Evolutionary conservation across 2,329 filamentous ascomycete genomes (phyloP), one percentile per base, ranked within the genome.

Genomic region (Chaetomium olivaceum): DNA sequence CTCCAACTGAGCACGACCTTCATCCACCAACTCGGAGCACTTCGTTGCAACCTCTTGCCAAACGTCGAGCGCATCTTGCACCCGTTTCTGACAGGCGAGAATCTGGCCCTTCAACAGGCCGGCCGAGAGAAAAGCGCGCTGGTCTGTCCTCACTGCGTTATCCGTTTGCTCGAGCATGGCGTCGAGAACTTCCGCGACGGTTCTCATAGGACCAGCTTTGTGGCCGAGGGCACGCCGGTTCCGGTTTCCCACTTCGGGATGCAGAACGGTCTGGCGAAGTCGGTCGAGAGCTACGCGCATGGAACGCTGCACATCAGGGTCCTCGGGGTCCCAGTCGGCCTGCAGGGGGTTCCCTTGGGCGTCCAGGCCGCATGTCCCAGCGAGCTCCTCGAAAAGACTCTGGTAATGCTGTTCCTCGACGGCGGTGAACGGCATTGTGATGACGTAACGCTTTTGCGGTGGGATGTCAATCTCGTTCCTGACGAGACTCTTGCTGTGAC

Each of bases 131-230:
- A 89, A 82, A 2, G 82, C 79, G 61, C 92, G 86, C 73, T 95
- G 89, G 65, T 94, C 89, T 0, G 83, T 78, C 60, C 89, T 85
- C 64, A 94, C 85, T 0, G 79, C 75, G 6, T 80, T 81, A 64
- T 94, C 91, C 52, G 90, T 93, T 73, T 94, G 89, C 63, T 97
- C 92, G 65, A 97, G 89, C 94, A 99, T 97, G 4, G 89, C 88
- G 69, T 92, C 89, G 12, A 99, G 81, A 1, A 98, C 94, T 76
- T 98, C 91, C 21, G 89, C 86, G 1, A 97, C 89, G 0, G 93
- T 96, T 14, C 91, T 85, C 69, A 97, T 82, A 0, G 91, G 89
- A 0, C 86, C 88, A 61, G 82, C 83, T 58, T 83, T 86, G 54
- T 85, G 82, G 1, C 89, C 89, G 6, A 91, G 77, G 0, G 85